Percentiles rank a stretch among this genome's conserved stretches.
phyloP scores from a whole-genome alignment of 2,329 filamentous ascomycete genomes.

The Aspergillus eucalypticola region DNA sequence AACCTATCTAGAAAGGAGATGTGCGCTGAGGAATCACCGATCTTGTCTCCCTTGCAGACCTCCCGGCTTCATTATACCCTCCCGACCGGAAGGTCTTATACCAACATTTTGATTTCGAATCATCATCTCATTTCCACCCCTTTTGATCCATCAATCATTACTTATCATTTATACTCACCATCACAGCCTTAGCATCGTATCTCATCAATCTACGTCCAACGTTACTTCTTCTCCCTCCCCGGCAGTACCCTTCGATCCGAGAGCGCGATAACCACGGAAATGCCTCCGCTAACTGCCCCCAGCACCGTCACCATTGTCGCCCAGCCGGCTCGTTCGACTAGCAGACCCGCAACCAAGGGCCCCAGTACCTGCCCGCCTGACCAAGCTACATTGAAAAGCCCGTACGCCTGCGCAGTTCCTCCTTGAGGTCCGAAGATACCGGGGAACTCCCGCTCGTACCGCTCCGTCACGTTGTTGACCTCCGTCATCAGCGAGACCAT shows the following conservation, averaged over 20 bases:
- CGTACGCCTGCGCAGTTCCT: slow-evolving; percentile 61
- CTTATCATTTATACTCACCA: not conserved
- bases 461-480: slow-evolving; percentile 59
- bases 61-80: not conserved
- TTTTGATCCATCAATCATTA: not conserved
- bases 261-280: slow-evolving; percentile 45
- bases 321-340: slow-evolving; percentile 52
- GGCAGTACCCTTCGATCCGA: slow-evolving; percentile 5
- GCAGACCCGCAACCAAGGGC: slow-evolving; percentile 53
- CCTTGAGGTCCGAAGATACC: slow-evolving; percentile 56
- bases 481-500: slow-evolving; percentile 70
- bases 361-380: slow-evolving; percentile 54
- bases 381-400: slow-evolving; percentile 57
- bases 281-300: slow-evolving; percentile 50
- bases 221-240: not conserved
- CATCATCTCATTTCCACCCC: not conserved
- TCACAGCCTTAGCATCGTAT: not conserved
- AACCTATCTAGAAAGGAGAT: not conserved
- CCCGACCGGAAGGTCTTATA: not conserved
- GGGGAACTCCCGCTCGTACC: slow-evolving; percentile 53
- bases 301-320: slow-evolving; percentile 55
- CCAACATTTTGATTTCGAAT: not conserved
- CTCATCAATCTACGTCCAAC: not conserved
- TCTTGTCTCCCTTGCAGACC: not conserved
- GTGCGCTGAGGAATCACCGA: not conserved